Evolutionary conservation across 164 flowering plant species (phyloP).

Genomic region (Berberis vulgaris): DNA sequence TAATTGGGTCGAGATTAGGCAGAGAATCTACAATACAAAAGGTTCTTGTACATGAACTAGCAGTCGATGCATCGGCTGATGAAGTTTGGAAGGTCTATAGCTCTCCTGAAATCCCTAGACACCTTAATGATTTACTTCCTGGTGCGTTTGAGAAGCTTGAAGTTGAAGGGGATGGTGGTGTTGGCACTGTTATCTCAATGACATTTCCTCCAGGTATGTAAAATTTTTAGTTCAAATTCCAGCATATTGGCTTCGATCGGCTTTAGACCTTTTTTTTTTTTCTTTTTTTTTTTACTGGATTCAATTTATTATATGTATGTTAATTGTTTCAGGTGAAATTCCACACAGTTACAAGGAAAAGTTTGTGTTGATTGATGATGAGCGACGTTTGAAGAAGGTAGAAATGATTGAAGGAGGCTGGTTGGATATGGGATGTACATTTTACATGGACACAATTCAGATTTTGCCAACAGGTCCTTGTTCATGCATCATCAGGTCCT

Average conservation of each 20-base stretch:
- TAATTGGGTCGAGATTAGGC: not conserved
- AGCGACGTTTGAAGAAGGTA: not conserved
- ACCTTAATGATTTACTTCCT: not conserved
- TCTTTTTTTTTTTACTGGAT: too few relatives aligned
- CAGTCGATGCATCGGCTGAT: constrained; percentile 1
- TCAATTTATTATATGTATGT: too few relatives aligned
- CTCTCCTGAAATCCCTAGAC: constrained; percentile 8
- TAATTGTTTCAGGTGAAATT: not conserved
- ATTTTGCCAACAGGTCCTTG: not conserved
- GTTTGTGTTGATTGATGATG: not conserved
- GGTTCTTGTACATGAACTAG: not conserved
- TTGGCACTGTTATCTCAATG: constrained; percentile 4
- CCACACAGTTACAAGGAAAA: not conserved
- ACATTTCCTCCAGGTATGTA: not conserved
- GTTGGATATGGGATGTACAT: not conserved
- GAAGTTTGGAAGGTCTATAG: constrained; percentile 7
- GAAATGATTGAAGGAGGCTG: not conserved
- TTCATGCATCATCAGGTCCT: not conserved
- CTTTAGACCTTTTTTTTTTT: too few relatives aligned
- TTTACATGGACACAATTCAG: constrained; percentile 1
- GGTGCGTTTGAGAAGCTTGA: not conserved
- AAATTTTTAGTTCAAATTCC: too few relatives aligned
- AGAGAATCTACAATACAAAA: not conserved
- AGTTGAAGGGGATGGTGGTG: constrained; percentile 1
- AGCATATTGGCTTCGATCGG: too few relatives aligned